A percentile compares a stretch with the other conserved stretches of the same genome.
These are phyloP conservation scores for Chaetomiaceae sp. DNA, from an alignment of 2,329 filamentous ascomycete species.

Conservation along the genomic window DNA sequence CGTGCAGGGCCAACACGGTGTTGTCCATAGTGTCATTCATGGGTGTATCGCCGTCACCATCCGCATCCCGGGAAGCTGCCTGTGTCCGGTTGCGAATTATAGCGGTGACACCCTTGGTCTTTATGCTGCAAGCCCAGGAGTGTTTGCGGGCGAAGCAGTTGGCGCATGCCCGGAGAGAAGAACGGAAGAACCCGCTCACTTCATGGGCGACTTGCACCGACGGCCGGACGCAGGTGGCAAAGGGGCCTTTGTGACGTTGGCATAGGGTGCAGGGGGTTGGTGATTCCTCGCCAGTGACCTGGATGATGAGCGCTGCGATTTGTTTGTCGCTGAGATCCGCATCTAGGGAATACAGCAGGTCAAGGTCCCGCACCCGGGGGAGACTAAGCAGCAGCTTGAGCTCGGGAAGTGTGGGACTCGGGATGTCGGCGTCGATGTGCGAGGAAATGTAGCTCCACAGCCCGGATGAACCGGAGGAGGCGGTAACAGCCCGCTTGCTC, in stretches of 20 bases:
- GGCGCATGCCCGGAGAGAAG: constrained; percentile 7
- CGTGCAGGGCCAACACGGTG: too few species aligned
- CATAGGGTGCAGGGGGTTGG: constrained; percentile 15
- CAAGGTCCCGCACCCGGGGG: constrained; percentile 6
- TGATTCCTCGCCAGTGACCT: constrained; percentile 11
- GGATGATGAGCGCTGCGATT: constrained; percentile 12
- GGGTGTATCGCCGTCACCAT: background rate
- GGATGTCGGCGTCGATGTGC: background rate
- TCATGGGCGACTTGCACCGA: background rate
- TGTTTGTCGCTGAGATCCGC: background rate
- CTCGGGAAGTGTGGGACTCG: background rate
- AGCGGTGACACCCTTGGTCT: too few species aligned
- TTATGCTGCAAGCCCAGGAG: constrained; percentile 12
- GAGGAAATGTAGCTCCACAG: constrained; percentile 15
- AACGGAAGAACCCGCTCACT: background rate
- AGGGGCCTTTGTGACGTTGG: constrained; percentile 9
- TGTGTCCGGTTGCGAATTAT: background rate
- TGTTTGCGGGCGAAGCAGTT: constrained; percentile 11
- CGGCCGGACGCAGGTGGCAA: constrained; percentile 9
- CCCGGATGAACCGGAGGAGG: background rate
- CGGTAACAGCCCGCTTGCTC: background rate
- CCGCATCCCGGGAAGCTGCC: background rate
- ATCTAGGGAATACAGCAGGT: background rate
- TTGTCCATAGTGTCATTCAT: background rate
- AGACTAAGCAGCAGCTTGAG: constrained; percentile 7